Evolutionary conservation across 495 filamentous ascomycete genomes (phyloP).

Genomic region (Friedmanniomyces simplex): DNA sequence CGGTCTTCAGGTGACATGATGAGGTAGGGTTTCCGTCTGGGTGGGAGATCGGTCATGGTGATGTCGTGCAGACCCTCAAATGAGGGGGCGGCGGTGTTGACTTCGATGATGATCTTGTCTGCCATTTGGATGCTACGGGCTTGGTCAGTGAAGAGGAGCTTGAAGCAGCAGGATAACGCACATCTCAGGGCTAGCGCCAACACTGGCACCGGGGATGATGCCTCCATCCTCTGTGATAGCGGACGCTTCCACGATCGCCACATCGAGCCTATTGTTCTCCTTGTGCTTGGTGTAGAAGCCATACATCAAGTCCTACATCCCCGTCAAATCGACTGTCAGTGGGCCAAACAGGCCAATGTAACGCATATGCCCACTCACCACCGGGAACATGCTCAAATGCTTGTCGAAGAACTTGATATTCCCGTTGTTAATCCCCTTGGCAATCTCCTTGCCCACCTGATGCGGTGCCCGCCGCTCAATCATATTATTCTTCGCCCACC

Average conservation of each 20-base stretch:
- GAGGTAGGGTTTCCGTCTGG: constrained; percentile 72
- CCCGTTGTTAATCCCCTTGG: constrained; percentile 83
- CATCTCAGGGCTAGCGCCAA: constrained; percentile 77
- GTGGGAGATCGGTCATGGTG: constrained; percentile 74
- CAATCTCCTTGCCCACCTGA: constrained; percentile 84
- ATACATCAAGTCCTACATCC: constrained; percentile 54
- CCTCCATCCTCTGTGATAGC: constrained; percentile 89
- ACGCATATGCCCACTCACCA: constrained; percentile 16
- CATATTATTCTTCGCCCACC: constrained; percentile 81
- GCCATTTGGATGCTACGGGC: constrained; percentile 5
- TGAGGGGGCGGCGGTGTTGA: constrained; percentile 76
- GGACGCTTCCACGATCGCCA: constrained; percentile 75
- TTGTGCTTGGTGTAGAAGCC: constrained; percentile 75
- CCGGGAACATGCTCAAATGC: constrained; percentile 86
- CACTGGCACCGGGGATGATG: constrained; percentile 79
- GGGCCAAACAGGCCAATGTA: neutral
- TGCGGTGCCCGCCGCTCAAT: constrained; percentile 77
- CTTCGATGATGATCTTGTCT: constrained; percentile 68
- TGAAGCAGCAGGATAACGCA: neutral
- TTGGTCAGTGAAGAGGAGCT: neutral
- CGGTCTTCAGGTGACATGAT: constrained; percentile 71
- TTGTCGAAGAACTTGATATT: constrained; percentile 90
- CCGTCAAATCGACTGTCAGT: neutral
- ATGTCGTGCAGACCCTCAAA: constrained; percentile 91
- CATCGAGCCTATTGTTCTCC: constrained; percentile 62